phyloP scores from a whole-genome alignment of 208 protist genomes.

The Crithidia sp. region DNA sequence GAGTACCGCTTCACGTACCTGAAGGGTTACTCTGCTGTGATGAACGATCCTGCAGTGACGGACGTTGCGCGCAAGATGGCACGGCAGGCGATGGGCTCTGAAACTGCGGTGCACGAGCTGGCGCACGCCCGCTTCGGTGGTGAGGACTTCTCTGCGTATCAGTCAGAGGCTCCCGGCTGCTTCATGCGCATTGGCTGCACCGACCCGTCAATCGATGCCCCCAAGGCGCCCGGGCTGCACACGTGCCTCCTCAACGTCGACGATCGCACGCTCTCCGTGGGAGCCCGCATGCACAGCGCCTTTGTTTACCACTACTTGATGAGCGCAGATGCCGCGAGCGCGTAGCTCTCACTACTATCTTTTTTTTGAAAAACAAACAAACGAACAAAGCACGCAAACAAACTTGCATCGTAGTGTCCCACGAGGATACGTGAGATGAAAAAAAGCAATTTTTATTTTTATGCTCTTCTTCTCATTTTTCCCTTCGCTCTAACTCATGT shows the following conservation, averaged over 20 bases:
- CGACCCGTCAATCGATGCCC: conserved; percentile 25
- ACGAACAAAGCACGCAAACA: no score
- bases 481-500: no score
- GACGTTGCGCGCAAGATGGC: conserved; percentile 41
- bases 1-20: conserved; percentile 36
- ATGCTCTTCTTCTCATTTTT: no score
- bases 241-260: conserved; percentile 45
- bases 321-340: background rate
- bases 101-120: conserved; percentile 21
- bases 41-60: conserved; percentile 53
- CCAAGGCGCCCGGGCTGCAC: conserved; percentile 31
- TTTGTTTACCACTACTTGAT: conserved; percentile 36
- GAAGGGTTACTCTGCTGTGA: conserved; percentile 59
- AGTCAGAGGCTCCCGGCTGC: conserved; percentile 35
- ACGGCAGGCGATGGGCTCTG: conserved; percentile 27
- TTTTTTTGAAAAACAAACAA: no score
- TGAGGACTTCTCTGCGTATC: conserved; percentile 64
- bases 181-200: conserved; percentile 39
- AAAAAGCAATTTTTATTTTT: no score
- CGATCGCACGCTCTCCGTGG: conserved; percentile 42
- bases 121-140: conserved; percentile 33
- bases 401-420: no score
- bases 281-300: conserved; percentile 45
- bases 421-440: no score
- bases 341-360: no score